Base-by-base conservation (phyloP, 768 basidiomycete species). In the Phylloporus scabripes region DNA sequence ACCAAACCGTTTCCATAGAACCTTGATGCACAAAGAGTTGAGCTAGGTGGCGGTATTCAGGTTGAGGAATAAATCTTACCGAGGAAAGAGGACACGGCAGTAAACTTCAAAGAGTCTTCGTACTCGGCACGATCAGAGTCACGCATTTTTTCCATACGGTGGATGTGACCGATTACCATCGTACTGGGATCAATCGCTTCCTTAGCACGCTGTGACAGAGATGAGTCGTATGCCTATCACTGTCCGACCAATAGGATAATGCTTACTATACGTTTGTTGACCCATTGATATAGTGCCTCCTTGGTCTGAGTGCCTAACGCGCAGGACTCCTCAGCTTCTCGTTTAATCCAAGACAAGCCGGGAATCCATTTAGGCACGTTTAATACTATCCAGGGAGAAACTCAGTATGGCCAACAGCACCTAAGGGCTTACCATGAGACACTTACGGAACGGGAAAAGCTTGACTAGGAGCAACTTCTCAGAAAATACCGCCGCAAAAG, bases 371-470 rank as follows among this genome's bases (percentile, higher is more conserved):
- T 31, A 9, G 43, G 43, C 7, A 44, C 43, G 5, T n/a, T 12
- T 2, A 44, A 29, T 2, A 44, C 43, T 44, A 21, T 28, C n/a
- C 41, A 42, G 34, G 34, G 34, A n/a, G 18, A 37, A 36, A 18
- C 11, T 37, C 33, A 37, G 36, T 37, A 18, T 37, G 12, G 37
- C 20, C 20, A 20, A 20, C 18, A 7, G 5, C 7, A 20, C 18
- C 20, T 12, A 38, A 38, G 21, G 1, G 43, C 6, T 18, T 20
- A 18, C 12, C 21, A 24, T 20, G 28, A n/a, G 20, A 21, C 4
- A 29, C 53, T 34, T 21, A 54, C 53, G 20, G 36, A 54, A 54
- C 9, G 53, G 53, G 24, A 50, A 49, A 10, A 38, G 11, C 17
- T 53, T 44, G 5, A 56, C 32, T 11, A 56, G 41, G 24, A 50